Conservation (phyloP, 2,329 filamentous ascomycete species). For the Claviceps sp. region DNA sequence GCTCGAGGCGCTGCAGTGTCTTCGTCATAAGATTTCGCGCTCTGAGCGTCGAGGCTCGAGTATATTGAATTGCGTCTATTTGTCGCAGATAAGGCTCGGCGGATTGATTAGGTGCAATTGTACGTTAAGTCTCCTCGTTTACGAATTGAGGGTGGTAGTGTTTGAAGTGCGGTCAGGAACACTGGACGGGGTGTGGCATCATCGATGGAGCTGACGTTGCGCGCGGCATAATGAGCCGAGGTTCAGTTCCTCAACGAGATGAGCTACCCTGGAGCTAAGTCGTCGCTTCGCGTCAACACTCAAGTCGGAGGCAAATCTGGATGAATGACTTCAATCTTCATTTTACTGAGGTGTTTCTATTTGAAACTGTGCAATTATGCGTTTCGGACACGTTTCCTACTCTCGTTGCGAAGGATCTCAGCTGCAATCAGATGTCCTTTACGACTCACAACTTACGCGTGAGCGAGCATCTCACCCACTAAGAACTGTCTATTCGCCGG, state of each 20-base stretch:
- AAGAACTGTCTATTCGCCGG: no score
- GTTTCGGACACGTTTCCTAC: no score
- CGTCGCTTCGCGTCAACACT: not conserved
- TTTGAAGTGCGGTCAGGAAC: not conserved
- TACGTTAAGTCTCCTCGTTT: not conserved
- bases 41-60: not conserved
- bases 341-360: no score
- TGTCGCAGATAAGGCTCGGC: not conserved
- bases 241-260: not conserved
- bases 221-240: not conserved
- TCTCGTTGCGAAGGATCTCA: no score
- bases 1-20: not conserved
- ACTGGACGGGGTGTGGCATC: not conserved
- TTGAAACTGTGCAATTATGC: no score
- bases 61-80: no score
- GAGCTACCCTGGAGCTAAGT: not conserved
- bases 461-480: no score
- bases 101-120: not conserved
- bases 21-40: not conserved
- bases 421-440: no score
- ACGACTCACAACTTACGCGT: no score
- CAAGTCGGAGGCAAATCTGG: not conserved
- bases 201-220: not conserved
- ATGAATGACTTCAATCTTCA: not conserved
- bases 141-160: not conserved